phyloP scores from a whole-genome alignment of 2,329 filamentous ascomycete species.

The Aspergillus hortae region DNA sequence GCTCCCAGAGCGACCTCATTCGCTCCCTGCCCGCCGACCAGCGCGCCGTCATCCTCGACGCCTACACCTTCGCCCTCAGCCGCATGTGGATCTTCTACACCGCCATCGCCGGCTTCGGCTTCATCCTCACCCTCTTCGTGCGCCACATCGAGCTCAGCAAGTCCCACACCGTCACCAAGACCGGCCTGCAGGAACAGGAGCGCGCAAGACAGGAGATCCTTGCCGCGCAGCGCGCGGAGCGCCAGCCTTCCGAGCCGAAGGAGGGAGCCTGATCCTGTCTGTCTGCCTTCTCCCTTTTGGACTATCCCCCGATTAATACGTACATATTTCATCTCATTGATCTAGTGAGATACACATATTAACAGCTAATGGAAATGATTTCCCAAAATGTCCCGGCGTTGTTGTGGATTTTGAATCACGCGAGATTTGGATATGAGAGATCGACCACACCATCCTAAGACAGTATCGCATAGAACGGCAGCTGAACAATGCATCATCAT shows the following conservation, averaged over 20 bases:
- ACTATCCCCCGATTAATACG: too few relatives aligned
- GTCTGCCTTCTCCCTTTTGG: not conserved
- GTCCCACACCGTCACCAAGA: conserved; percentile 43
- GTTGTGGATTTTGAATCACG: too few relatives aligned
- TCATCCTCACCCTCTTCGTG: conserved; percentile 40
- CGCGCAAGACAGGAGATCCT: conserved; percentile 36
- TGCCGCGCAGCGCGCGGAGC: conserved; percentile 21
- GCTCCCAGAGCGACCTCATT: conserved; percentile 33
- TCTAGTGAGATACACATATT: too few relatives aligned
- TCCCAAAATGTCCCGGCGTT: too few relatives aligned
- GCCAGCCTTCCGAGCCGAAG: conserved; percentile 58
- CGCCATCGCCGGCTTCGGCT: conserved; percentile 30
- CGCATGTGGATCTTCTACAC: conserved; percentile 53
- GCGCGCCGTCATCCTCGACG: conserved; percentile 35
- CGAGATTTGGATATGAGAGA: too few relatives aligned
- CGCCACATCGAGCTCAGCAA: conserved; percentile 36
- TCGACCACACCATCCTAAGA: too few relatives aligned
- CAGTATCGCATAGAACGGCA: too few relatives aligned
- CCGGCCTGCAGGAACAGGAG: conserved; percentile 44
- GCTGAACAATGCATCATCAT: too few relatives aligned
- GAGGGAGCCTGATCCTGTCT: conserved; percentile 9
- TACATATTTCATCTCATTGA: too few relatives aligned
- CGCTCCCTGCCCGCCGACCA: conserved; percentile 30
- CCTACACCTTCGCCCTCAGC: conserved; percentile 42
- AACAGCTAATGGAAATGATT: too few relatives aligned